Evolutionary conservation across 192 early-diverging fungal species (phyloP).

Genomic region (Mortierella hygrophila): DNA sequence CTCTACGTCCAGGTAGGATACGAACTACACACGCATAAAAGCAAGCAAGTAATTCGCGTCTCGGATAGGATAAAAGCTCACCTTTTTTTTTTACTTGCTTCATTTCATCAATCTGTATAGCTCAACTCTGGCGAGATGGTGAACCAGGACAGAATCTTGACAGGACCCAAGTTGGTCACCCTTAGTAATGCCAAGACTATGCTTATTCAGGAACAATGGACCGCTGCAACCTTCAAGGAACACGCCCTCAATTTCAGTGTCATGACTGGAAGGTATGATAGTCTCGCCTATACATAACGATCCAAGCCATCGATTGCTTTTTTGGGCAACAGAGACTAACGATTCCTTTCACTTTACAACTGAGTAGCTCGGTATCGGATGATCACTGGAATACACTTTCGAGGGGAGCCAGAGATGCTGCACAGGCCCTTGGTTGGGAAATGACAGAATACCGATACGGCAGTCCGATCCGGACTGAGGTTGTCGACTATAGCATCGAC

Average conservation of each 20-base stretch:
- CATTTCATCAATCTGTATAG: neutral
- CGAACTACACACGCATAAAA: neutral
- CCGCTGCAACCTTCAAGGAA: neutral
- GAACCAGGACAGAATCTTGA: conserved; percentile 12
- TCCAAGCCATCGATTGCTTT: neutral
- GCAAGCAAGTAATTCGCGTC: neutral
- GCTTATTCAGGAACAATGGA: conserved; percentile 17
- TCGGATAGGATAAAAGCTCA: neutral
- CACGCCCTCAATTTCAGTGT: conserved; percentile 11
- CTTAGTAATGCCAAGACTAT: neutral
- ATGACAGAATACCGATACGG: conserved; percentile 29
- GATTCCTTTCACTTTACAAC: neutral
- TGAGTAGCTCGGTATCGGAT: neutral
- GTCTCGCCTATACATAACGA: neutral
- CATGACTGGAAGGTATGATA: conserved; percentile 15
- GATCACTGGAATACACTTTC: conserved; percentile 23
- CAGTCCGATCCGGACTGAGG: neutral
- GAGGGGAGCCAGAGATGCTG: conserved; percentile 25
- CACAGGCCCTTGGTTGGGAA: conserved; percentile 9
- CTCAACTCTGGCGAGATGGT: conserved; percentile 24
- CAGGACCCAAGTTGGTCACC: conserved; percentile 22
- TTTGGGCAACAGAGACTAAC: neutral
- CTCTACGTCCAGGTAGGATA: conserved; percentile 29
- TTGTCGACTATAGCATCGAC: conserved; percentile 5
- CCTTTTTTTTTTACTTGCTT: neutral